Conservation (phyloP, 78 protist genomes). For the Bigelowiella natans region DNA sequence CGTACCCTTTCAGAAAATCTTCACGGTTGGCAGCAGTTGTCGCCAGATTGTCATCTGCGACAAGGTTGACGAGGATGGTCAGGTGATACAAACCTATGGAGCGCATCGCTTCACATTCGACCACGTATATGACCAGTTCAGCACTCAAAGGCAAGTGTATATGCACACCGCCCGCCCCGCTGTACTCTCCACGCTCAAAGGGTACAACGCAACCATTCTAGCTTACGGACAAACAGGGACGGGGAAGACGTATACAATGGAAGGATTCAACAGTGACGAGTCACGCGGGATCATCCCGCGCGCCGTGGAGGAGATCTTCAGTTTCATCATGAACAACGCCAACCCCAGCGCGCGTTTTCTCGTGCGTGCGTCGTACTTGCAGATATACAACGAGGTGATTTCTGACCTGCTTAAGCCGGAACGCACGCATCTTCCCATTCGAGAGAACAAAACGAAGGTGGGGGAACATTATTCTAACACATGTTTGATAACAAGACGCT, state of each 20-base stretch:
- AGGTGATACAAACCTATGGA: neutral
- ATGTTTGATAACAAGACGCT: neutral
- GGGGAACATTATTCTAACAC: too few species aligned
- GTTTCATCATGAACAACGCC: neutral
- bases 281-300: conserved; percentile 70
- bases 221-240: conserved; percentile 72
- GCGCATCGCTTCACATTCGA: conserved; percentile 47
- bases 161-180: conserved; percentile 40
- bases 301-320: conserved; percentile 55
- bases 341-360: neutral
- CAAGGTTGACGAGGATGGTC: neutral
- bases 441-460: conserved; percentile 33
- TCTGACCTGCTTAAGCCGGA: conserved; percentile 59
- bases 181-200: conserved; percentile 37
- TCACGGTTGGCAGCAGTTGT: neutral
- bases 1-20: neutral
- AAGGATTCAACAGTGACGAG: conserved; percentile 24
- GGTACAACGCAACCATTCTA: conserved; percentile 61
- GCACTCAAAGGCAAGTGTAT: conserved; percentile 41
- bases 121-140: conserved; percentile 37
- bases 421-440: conserved; percentile 28
- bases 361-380: conserved; percentile 45
- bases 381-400: conserved; percentile 60
- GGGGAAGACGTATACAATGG: conserved; percentile 73
- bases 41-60: neutral